A percentile compares a stretch with the other conserved stretches of the same genome.
phyloP scores from a whole-genome alignment of 345 rosid species.

The Draba incana region DNA sequence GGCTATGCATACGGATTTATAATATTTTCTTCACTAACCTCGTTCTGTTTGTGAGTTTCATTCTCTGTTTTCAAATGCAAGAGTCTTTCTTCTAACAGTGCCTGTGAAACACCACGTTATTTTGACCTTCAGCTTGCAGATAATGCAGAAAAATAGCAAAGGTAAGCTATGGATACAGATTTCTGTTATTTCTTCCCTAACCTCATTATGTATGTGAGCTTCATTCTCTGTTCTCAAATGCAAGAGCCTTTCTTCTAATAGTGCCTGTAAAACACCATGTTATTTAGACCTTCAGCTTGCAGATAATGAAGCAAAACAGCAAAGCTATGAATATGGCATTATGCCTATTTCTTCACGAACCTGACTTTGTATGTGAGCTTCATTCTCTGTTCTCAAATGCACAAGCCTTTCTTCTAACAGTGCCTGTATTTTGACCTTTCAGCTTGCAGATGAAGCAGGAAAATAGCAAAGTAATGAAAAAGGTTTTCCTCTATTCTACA shows the following conservation, averaged over 20 bases:
- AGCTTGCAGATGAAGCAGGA: conserved; percentile 19
- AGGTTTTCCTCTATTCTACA: conserved; percentile 9
- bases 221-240: conserved; percentile 44
- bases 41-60: conserved; percentile 41
- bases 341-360: conserved; percentile 25
- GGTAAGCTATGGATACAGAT: background rate
- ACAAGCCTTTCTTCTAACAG: conserved; percentile 47
- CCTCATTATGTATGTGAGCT: conserved; percentile 32
- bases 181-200: background rate
- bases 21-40: conserved; percentile 40
- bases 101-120: conserved; percentile 21
- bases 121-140: conserved; percentile 10
- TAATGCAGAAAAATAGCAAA: conserved; percentile 16
- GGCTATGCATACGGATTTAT: conserved; percentile 1
- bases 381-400: conserved; percentile 42
- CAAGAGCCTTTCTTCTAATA: conserved; percentile 46
- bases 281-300: conserved; percentile 13
- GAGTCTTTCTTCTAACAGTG: conserved; percentile 35
- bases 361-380: conserved; percentile 44
- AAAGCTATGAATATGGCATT: background rate
- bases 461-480: conserved; percentile 1
- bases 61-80: conserved; percentile 33
- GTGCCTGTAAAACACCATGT: conserved; percentile 42
- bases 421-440: conserved; percentile 43
- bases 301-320: conserved; percentile 4